phyloP scores from a whole-genome alignment of 2,329 filamentous ascomycete species.

The Ophiostoma tasmaniense region DNA sequence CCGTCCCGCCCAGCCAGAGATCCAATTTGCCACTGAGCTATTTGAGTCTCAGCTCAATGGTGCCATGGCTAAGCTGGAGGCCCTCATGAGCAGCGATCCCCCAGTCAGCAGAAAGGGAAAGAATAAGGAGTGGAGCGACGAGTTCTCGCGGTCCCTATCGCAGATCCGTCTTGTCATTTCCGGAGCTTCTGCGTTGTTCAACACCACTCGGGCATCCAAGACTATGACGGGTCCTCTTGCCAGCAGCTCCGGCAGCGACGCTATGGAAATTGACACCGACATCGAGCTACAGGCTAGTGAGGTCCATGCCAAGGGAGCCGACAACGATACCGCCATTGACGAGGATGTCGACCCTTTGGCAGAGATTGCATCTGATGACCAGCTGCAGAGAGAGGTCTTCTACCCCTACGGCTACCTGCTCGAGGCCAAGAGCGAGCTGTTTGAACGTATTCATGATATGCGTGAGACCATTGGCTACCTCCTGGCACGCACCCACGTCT shows the following conservation, averaged over 20 bases:
- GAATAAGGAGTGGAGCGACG: slow-evolving; percentile 98
- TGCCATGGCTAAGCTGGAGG: slow-evolving; percentile 64
- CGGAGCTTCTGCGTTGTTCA: slow-evolving; percentile 82
- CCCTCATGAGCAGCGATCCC: slow-evolving; percentile 72
- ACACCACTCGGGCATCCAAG: slow-evolving; percentile 61
- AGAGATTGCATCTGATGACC: slow-evolving; percentile 67
- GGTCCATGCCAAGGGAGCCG: slow-evolving; percentile 47
- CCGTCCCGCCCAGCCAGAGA: slow-evolving; percentile 66
- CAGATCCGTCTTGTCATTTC: slow-evolving; percentile 83
- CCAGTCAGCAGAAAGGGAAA: slow-evolving; percentile 85
- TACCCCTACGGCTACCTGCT: slow-evolving; percentile 86
- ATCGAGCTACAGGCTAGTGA: slow-evolving; percentile 23
- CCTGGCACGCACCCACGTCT: slow-evolving; percentile 75
- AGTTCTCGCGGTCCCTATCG: slow-evolving; percentile 82
- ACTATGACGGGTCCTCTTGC: slow-evolving; percentile 30
- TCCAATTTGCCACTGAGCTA: slow-evolving; percentile 80
- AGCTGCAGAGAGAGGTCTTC: slow-evolving; percentile 75
- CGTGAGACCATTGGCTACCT: slow-evolving; percentile 72
- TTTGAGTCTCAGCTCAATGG: slow-evolving; percentile 76
- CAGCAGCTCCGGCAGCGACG: slow-evolving; percentile 29
- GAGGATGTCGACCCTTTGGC: slow-evolving; percentile 48
- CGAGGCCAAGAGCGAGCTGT: slow-evolving; percentile 51
- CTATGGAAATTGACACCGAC: slow-evolving; percentile 19
- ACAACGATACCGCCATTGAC: slow-evolving; percentile 29
- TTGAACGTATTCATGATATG: slow-evolving; percentile 68